Evolutionary conservation across 202 grass and related monocot species (phyloP), one percentile per base, ranked within the genome.

Genomic region (Tripidium arundinaceum): DNA sequence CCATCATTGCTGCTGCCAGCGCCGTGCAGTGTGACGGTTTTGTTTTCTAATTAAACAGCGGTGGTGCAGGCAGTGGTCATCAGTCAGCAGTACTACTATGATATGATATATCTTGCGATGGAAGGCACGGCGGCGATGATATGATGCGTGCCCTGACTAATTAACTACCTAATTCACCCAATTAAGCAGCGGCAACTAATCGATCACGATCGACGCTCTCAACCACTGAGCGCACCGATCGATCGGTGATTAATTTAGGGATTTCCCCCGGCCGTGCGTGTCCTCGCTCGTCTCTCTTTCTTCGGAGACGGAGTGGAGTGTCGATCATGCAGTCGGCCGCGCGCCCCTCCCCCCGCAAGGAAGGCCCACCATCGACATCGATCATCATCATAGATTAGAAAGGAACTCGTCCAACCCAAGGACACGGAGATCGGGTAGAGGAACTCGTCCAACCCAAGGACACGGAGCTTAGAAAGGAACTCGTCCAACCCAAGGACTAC

Each of bases 61-160:
- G n/a, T n/a, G n/a, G n/a, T n/a, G n/a, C n/a, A n/a, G n/a, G n/a
- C n/a, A n/a, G n/a, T n/a, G n/a, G n/a, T n/a, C n/a, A n/a, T n/a
- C n/a, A n/a, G n/a, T n/a, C n/a, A n/a, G n/a, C n/a, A n/a, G n/a
- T n/a, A n/a, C n/a, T n/a, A n/a, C n/a, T n/a, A n/a, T n/a, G n/a
- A n/a, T n/a, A n/a, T n/a, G n/a, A n/a, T n/a, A n/a, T n/a, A n/a
- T n/a, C n/a, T n/a, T n/a, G n/a, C n/a, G n/a, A n/a, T n/a, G n/a
- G n/a, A n/a, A n/a, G n/a, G n/a, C n/a, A n/a, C 68, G 62, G 21
- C 71, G 80, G 80, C 78, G n/a, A 76, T 70, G 43, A 63, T 1
- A 50, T 67, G 64, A 25, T 27, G 52, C 13, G 22, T 33, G 50
- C 40, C 38, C 70, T 21, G 57, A 55, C 76, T 46, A 45, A 26